Evolutionary conservation across 1,284 basidiomycete genomes (phyloP), one percentile per base, ranked within the genome.

Genomic region (Malassezia brasiliensis): DNA sequence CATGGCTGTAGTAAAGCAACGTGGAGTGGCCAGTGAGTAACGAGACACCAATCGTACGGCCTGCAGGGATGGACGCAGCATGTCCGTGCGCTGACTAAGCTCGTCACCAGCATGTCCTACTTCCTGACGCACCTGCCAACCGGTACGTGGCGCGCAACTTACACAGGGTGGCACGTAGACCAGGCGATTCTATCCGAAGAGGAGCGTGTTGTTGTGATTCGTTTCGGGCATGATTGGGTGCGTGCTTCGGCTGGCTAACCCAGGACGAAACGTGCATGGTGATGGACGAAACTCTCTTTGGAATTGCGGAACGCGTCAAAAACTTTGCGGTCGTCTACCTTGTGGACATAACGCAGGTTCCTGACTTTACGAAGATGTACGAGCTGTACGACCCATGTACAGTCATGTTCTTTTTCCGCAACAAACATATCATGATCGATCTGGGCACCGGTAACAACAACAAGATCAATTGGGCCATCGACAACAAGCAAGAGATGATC

Each of bases 351-450:
- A 96, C 90, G 0, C 85, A 90, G 64, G 94, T 99, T 1, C 94
- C 94, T 1, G 93, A 99, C 75, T 99, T 99, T 77, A 98, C 93
- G 78, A 98, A 73, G 84, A 90, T 87, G 64, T 60, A 82, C 67
- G 49, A 52, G 51, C 57, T 64, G 30, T 64, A 64, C 58, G 63
- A 63, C 55, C 47, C 47, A 32, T 67, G 69, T 50, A 59, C 66
- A 22, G 58, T 60, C 46, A 66, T 71, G 64, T 62, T 69, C 51
- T 70, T 74, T 48, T 70, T 60, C 49, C 69, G 90, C 38, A 96
- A 96, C 78, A 94, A 98, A 76, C 93, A 99, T 74, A 99, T 98
- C 78, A 96, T 98, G 93, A 96, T 98, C 73, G 93, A 96, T 83
- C 79, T 96, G 65, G 91, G 93, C 14, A 98, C 93, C 47, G 93